Conservation (phyloP, 306 rosid genomes). For the Abrus precatorius region DNA sequence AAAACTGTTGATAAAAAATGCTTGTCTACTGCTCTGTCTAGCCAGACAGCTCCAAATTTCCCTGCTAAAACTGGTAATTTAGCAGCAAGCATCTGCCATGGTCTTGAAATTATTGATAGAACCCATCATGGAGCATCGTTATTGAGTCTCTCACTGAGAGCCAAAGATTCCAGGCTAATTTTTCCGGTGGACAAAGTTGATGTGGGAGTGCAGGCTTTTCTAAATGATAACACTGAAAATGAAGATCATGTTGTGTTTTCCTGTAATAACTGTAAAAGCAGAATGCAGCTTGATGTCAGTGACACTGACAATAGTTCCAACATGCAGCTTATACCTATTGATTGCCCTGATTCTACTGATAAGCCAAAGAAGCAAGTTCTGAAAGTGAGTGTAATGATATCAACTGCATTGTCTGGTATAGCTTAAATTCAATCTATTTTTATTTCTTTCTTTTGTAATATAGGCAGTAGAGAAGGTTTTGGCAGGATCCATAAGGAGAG, state of each 20-base stretch:
- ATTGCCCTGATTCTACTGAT: slow-evolving; percentile 65
- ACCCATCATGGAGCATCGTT: slow-evolving; percentile 64
- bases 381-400: slow-evolving; percentile 63
- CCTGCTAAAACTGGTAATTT: slow-evolving; percentile 65
- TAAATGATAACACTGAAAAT: slow-evolving; percentile 42
- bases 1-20: slow-evolving; percentile 47
- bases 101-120: slow-evolving; percentile 75
- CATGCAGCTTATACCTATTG: slow-evolving; percentile 68
- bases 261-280: slow-evolving; percentile 69
- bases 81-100: slow-evolving; percentile 79
- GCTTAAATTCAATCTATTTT: slow-evolving; percentile 28
- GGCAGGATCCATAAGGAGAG: slow-evolving; percentile 95
- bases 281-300: slow-evolving; percentile 61
- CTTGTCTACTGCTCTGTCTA: slow-evolving; percentile 52
- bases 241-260: slow-evolving; percentile 58
- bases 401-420: slow-evolving; percentile 40
- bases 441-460: slow-evolving; percentile 34
- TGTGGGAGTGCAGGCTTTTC: slow-evolving; percentile 70
- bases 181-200: slow-evolving; percentile 68
- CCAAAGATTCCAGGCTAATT: slow-evolving; percentile 56
- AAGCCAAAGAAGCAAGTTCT: slow-evolving; percentile 78
- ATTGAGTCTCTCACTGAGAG: slow-evolving; percentile 67
- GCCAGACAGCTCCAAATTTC: slow-evolving; percentile 57
- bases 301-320: slow-evolving; percentile 60
- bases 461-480: slow-evolving; percentile 92